Evolutionary conservation across 768 basidiomycete genomes (phyloP), one percentile per base, ranked within the genome.

Genomic region (Gymnopilus dilepis): DNA sequence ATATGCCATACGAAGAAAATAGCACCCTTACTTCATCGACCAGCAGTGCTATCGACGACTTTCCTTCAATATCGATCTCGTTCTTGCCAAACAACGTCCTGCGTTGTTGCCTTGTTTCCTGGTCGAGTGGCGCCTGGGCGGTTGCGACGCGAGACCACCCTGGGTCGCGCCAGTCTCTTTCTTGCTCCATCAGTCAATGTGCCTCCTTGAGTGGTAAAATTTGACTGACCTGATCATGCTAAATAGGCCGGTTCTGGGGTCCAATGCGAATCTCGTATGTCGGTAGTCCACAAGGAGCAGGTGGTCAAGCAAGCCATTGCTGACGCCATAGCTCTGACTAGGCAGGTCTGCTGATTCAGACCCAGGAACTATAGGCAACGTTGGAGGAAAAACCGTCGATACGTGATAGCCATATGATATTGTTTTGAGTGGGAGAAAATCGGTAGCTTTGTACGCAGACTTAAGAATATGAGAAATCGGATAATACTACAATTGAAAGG

Each of bases 111-210:
- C 88, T 81, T 2, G 81, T 78, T 34, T 71, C 63, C 62, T 80
- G 76, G 9, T 78, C 77, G 3, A 98, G 72, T 2, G 95, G 95
- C 42, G 75, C 74, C 58, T 89, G 87, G 6, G 94, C 86, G 22
- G 84, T 77, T 42, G 77, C 72, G n/a, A 87, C 69, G 2, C 83
- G 81, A 8, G 82, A 82, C 90, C 94, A 94, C 5, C 78, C 76
- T 0, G 86, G 82, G 72, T 98, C 95, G 57, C 93, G 83, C 97
- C 97, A 99, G 65, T 97, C 89, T 65, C 95, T 97, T 67, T 56
- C 45, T 54, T 62, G 42, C n/a, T 45, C 26, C 55, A 63, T 52
- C 9, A 60, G 60, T 2, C 11, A 61, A 42, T n/a, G 26, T 41
- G 26, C 19, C 13, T 26, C 22, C 48, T 40, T 45, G 51, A 12